phyloP scores from a whole-genome alignment of 495 filamentous ascomycete species.

The Aspergillus biplanus region DNA sequence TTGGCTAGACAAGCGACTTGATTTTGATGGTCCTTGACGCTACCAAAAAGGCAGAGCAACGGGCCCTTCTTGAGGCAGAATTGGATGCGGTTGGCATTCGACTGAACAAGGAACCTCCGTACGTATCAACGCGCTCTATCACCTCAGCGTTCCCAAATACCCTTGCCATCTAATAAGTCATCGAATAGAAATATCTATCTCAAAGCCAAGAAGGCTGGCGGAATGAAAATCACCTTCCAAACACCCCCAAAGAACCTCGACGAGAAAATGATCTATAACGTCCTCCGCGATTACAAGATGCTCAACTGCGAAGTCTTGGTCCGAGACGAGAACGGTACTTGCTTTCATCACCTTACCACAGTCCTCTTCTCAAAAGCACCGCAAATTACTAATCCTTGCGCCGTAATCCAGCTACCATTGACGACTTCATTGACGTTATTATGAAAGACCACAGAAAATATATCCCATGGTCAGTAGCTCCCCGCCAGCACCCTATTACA shows the following conservation, averaged over 20 bases:
- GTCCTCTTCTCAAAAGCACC: not conserved
- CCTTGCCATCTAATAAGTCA: conserved; percentile 20
- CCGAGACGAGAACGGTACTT: conserved; percentile 82
- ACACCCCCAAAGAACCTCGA: conserved; percentile 86
- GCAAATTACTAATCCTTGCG: not conserved
- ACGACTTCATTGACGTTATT: conserved; percentile 99
- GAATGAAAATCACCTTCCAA: conserved; percentile 98
- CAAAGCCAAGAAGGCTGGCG: conserved; percentile 95
- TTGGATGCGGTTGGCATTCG: conserved; percentile 96
- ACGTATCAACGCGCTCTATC: conserved; percentile 31
- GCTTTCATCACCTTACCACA: no score
- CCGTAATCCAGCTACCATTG: conserved; percentile 71
- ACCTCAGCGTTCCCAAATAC: not conserved
- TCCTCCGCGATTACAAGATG: conserved; percentile 97
- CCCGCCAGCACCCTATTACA: no score
- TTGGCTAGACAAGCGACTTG: conserved; percentile 82
- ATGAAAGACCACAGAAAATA: conserved; percentile 99
- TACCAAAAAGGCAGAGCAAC: conserved; percentile 94
- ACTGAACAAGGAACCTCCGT: conserved; percentile 91
- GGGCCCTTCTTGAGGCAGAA: conserved; percentile 86
- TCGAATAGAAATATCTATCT: conserved; percentile 87
- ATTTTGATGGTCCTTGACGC: conserved; percentile 98
- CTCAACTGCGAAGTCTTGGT: conserved; percentile 97
- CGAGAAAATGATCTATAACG: conserved; percentile 97
- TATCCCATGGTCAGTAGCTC: conserved; percentile 66